These are phyloP conservation scores for Cercospora sp. DNA, from an alignment of 2,329 filamentous ascomycete genomes.

Conservation along the genomic window DNA sequence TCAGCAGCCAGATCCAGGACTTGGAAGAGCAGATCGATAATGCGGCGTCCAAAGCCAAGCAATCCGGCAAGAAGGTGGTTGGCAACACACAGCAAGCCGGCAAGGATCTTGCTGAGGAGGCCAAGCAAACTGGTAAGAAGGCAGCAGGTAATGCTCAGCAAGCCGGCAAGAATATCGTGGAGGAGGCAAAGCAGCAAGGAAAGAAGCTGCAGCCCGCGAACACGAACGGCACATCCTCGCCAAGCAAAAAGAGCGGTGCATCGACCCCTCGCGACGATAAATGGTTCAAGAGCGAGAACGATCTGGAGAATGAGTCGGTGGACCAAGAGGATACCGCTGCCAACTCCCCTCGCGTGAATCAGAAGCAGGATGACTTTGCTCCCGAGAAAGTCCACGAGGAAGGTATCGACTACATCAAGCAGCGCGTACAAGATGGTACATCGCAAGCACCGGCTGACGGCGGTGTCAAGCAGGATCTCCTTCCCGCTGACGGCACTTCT, in stretches of 20 bases:
- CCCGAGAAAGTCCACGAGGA: slow-evolving; percentile 13
- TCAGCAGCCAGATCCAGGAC: slow-evolving; percentile 31
- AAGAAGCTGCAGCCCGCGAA: slow-evolving; percentile 11
- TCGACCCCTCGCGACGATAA: slow-evolving; percentile 3
- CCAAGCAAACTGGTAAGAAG: slow-evolving; percentile 26
- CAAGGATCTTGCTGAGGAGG: slow-evolving; percentile 22
- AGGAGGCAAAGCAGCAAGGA: slow-evolving; percentile 29
- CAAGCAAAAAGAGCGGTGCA: slow-evolving; percentile 3
- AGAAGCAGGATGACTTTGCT: slow-evolving; percentile 1
- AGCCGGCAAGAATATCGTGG: slow-evolving; percentile 21
- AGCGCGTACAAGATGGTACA: slow-evolving; percentile 1
- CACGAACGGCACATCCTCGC: background rate
- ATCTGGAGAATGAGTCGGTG: slow-evolving; percentile 1
- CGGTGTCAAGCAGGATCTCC: slow-evolving; percentile 9
- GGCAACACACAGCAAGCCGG: background rate
- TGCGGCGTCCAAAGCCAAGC: slow-evolving; percentile 15
- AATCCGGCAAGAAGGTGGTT: slow-evolving; percentile 3
- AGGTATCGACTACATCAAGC: slow-evolving; percentile 19
- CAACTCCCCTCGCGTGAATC: background rate
- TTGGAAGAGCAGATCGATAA: slow-evolving; percentile 26
- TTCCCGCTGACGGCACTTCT: slow-evolving; percentile 5
- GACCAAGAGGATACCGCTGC: slow-evolving; percentile 8
- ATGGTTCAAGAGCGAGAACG: slow-evolving; percentile 15
- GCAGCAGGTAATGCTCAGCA: slow-evolving; percentile 12
- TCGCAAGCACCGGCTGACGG: slow-evolving; percentile 12